Evolutionary conservation across 2,329 filamentous ascomycete genomes (phyloP), one percentile per base, ranked within the genome.

Genomic region (Colletotrichum sojae): DNA sequence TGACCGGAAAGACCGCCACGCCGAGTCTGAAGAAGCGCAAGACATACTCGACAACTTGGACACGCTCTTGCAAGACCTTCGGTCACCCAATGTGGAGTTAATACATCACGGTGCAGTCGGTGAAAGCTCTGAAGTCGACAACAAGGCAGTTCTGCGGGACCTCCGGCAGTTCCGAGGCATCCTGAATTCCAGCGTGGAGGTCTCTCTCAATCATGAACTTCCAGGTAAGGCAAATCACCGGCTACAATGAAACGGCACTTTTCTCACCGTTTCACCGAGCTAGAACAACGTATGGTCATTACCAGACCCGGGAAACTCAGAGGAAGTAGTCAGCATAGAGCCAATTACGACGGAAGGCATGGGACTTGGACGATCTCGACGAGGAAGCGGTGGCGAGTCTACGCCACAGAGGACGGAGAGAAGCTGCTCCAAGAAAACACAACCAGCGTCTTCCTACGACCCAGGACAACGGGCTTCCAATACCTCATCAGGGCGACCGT

Each of bases 31-130:
- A 1, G 59, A 63, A 31, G 51, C 59, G 13, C 16, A 55, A 54
- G 51, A 25, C 8, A 27, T 63, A 5, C 20, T 62, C 4, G 49
- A 62, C 20, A n/a, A 62, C 16, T 22, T 62, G 2, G 59, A 62
- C 3, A 54, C 25, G 6, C 22, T 54, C 3, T 15, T 62, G 3
- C 6, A 25, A 4, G 22, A 54, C 9, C 15, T 54, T 3, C 22
- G 20, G 2, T 6, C 43, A 18, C 27, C 22, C 18, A 27, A n/a
- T 8, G 45, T 6, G 2, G 20, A 13, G 13, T 9, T 9, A 1
- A 20, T n/a, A 20, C 18, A 4, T 20, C 45, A 22, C 22, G 22
- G 22, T 22, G 22, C 15, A 5, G 13, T 22, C 0, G 12, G 16
- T 5, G 1, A 8, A 13, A 27, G 1, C 3, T 18, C 12, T 2